A percentile compares a stretch with the other conserved stretches of the same genome.
Conservation (phyloP, 345 rosid genomes). For the Clausena lansium region DNA sequence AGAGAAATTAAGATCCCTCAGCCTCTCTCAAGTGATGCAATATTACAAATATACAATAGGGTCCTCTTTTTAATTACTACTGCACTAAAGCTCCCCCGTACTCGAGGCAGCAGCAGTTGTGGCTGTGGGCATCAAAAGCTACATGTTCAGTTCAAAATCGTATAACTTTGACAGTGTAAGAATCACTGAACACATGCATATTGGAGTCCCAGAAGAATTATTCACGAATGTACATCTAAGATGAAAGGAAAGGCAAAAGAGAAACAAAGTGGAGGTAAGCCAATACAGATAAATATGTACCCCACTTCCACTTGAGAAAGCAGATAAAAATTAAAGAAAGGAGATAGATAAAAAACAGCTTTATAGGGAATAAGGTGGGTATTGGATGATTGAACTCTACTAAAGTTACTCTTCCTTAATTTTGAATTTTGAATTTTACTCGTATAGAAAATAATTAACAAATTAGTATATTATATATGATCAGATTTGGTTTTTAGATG, state of each 20-base stretch:
- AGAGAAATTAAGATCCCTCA: neutral
- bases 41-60: constrained; percentile 22
- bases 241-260: constrained; percentile 17
- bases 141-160: constrained; percentile 29
- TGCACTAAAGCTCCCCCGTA: constrained; percentile 2
- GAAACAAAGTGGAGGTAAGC: constrained; percentile 42
- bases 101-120: constrained; percentile 20
- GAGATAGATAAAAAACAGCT: constrained; percentile 34
- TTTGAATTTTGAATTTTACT: neutral
- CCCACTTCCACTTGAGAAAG: constrained; percentile 25
- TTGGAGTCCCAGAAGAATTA: constrained; percentile 18
- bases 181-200: neutral
- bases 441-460: too few relatives aligned
- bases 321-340: constrained; percentile 17
- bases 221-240: constrained; percentile 20
- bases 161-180: constrained; percentile 30
- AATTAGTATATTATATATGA: too few relatives aligned
- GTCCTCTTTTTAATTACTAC: constrained; percentile 10
- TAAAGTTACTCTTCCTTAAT: constrained; percentile 22
- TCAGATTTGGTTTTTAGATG: neutral
- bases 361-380: constrained; percentile 54
- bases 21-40: constrained; percentile 13
- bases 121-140: constrained; percentile 20
- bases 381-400: constrained; percentile 52
- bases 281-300: constrained; percentile 26